Evolutionary conservation across 2,329 filamentous ascomycete genomes (phyloP), one percentile per base, ranked within the genome.

Genomic region (Davidsoniella eucalypti): DNA sequence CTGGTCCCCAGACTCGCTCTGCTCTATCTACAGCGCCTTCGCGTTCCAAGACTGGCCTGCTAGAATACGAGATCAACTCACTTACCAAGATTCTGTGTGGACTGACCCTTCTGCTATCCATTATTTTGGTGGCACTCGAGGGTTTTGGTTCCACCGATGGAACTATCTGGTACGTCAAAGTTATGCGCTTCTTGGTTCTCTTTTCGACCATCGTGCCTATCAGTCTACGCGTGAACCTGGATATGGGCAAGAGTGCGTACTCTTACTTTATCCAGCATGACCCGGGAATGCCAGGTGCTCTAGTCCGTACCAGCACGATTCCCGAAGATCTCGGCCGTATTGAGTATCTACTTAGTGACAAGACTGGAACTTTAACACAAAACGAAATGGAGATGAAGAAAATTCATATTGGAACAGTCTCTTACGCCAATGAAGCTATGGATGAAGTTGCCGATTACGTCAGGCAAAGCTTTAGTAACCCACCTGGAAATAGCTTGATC

Each of bases 161-260:
- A 17, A 75, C 77, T 49, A 68, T 75, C 21, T 98, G 92, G 92
- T 98, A 96, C 63, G 80, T 96, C 57, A 90, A 93, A 56, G 94
- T 96, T 59, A 92, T 94, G 80, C 82, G 90, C n/a, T 98, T 96
- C 62, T 68, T 98, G 55, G 93, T 98, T 54, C 71, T 98, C 1
- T 98, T 98, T 69, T 96, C 90, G n/a, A 96, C 90, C 0, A 98
- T 98, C 59, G 93, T 98, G 23, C 92, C 92, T 1, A 95, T 98
- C 64, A 94, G 87, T 66, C 70, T 98, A 57, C 83, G 92, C 47
- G 92, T 98, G 57, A 98, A 98, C 61, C 71, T 98, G 16, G 92
- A 98, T 61, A 82, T 98, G 76, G 93, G 90, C 38, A 98, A 98
- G 66, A 90, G 85, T 50, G 87, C 92, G 2, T 98, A 95, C 64